Evolutionary conservation across 2,329 filamentous ascomycete genomes (phyloP), one percentile per base, ranked within the genome.

Genomic region (Fusarium staphyleae): DNA sequence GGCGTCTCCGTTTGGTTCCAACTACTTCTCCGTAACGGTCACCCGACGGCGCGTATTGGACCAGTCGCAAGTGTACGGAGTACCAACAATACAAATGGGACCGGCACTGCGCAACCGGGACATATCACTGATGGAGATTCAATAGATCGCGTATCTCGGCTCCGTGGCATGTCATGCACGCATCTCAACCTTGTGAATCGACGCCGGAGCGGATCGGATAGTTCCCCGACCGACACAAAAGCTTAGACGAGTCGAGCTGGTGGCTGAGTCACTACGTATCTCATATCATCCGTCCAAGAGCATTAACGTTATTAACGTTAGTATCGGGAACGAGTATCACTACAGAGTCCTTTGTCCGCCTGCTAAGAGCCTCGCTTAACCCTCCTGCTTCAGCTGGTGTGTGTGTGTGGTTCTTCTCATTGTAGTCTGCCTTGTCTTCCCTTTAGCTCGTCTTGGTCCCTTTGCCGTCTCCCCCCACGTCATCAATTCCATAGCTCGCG

Each of bases 181-280:
- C 22, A 24, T 24, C 22, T 24, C 22, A 24, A 5, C 22, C 9
- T 22, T 29, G 8, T 35, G 22, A 33, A 15, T 34, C n/a, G 12
- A 22, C n/a, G 14, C n/a, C 33, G 33, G 33, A 19, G 24, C 43
- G 41, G 41, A 18, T 45, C 30, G 30, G 30, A 13, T 45, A 24
- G 19, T 12, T 45, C 42, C 30, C 42, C 30, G 30, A 33, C 35
- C 42, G 33, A 37, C 24, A 37, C 19, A 14, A 36, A 15, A 24
- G 8, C 7, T 24, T 24, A 24, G 22, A 7, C 22, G 22, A 15
- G 43, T 46, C 34, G 11, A 19, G 15, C 41, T 5, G 37, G 49
- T 45, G 57, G 54, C 32, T 62, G 54, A n/a, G 36, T 32, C 34
- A n/a, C n/a, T n/a, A n/a, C n/a, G 14, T 41, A 16, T 40, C 16